Evolutionary conservation across 1,284 basidiomycete genomes (phyloP).

Genomic region (Exsudoporus floridanus): DNA sequence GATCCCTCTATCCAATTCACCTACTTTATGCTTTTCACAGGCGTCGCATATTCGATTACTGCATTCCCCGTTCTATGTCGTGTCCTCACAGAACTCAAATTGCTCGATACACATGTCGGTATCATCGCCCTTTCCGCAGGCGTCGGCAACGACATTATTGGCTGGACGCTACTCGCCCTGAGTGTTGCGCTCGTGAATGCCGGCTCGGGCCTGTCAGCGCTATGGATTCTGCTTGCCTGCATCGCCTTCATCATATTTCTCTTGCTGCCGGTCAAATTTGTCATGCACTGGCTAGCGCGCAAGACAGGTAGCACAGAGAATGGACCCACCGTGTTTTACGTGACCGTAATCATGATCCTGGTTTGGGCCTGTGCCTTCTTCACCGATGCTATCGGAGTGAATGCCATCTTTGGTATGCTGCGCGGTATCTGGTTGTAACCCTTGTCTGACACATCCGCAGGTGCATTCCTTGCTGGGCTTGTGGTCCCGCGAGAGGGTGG

Average conservation of each 20-base stretch:
- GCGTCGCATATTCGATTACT: slow-evolving; percentile 90
- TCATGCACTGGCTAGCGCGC: slow-evolving; percentile 69
- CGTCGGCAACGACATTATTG: slow-evolving; percentile 86
- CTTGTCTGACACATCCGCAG: slow-evolving; percentile 38
- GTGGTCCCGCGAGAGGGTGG: slow-evolving; percentile 89
- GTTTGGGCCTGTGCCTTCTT: slow-evolving; percentile 87
- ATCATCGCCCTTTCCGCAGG: slow-evolving; percentile 92
- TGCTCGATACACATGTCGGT: slow-evolving; percentile 91
- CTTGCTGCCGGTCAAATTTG: slow-evolving; percentile 66
- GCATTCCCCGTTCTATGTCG: slow-evolving; percentile 93
- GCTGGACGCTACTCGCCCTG: slow-evolving; percentile 76
- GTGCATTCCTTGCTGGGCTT: slow-evolving; percentile 85
- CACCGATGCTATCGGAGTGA: slow-evolving; percentile 91
- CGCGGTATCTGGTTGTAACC: slow-evolving; percentile 35
- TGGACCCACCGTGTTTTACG: slow-evolving; percentile 76
- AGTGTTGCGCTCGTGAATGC: slow-evolving; percentile 92
- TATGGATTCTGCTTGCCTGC: slow-evolving; percentile 80
- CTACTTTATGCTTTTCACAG: slow-evolving; percentile 92
- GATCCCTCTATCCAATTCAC: slow-evolving; percentile 67
- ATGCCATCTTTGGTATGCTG: slow-evolving; percentile 77
- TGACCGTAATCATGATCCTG: slow-evolving; percentile 74
- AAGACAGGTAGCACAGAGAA: slow-evolving; percentile 80
- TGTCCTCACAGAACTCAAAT: slow-evolving; percentile 76
- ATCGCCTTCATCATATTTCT: slow-evolving; percentile 82
- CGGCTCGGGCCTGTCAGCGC: slow-evolving; percentile 66